Base-by-base conservation (phyloP, 78 protist genomes). In the Dictyostelium brefeldianum region DNA sequence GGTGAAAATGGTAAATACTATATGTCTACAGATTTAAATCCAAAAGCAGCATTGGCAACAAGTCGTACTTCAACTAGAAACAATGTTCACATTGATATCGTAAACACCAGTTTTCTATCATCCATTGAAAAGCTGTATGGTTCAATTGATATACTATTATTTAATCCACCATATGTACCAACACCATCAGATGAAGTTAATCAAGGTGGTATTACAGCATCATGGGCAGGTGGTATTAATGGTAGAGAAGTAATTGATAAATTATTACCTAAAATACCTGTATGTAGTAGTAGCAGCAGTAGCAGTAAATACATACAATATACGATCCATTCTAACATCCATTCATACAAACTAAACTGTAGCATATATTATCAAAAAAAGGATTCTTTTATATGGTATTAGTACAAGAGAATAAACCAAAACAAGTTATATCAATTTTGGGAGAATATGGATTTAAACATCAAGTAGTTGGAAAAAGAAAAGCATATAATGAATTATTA, bases 141-240 rank as follows among this genome's bases (percentile, higher is more conserved):
- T 17, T 54, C 71, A 18, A 65, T 95, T 5, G 97, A 95, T 22
- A 65, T 95, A 1, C 18, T 95, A 31, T 81, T 95, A 65, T 95
- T 95, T 70, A 95, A 95, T 41, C 97, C 97, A 27, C 97, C 97
- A 43, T 95, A 95, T 83, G 97, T 95, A 22, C 97, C 97, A 20
- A 95, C 96, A 11, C 82, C 83, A 1, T 46, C 79, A 3, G 97
- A 95, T 48, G 97, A 95, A 79, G 78, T 90, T 0, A 41, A 48
- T 5, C 43, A 80, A n/a, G 89, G 87, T 48, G 91, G 89, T 29
- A 93, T 93, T 2, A 89, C 64, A 43, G 96, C 96, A n/a, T 81
- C 96, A 6, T 93, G 93, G 92, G 96, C 96, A 5, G 96, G 96
- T 25, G 96, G 96, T 17, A 50, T 81, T 1, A 83, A 83, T 56